phyloP scores from a whole-genome alignment of 495 filamentous ascomycete genomes.

The Annulohypoxylon moriforme region DNA sequence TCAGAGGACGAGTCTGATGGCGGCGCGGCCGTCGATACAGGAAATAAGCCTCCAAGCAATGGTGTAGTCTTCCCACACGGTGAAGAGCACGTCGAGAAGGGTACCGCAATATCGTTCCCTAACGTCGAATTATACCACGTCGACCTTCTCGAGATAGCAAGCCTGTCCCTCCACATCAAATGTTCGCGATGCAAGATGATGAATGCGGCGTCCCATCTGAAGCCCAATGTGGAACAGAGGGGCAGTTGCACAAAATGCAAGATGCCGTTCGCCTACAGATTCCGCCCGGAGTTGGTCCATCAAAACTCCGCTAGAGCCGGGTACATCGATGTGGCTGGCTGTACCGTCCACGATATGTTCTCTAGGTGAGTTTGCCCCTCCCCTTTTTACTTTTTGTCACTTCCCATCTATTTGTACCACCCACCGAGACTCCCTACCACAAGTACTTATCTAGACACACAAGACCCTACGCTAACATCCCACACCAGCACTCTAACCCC shows the following conservation, averaged over 20 bases:
- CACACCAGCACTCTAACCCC: conserved; percentile 73
- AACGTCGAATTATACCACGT: conserved; percentile 83
- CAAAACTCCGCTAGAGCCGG: conserved; percentile 79
- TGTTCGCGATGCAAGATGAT: conserved; percentile 86
- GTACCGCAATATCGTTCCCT: conserved; percentile 85
- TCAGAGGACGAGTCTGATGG: conserved; percentile 57
- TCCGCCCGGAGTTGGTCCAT: conserved; percentile 81
- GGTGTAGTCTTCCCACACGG: conserved; percentile 53
- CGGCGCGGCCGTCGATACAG: conserved; percentile 51
- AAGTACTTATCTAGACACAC: neutral
- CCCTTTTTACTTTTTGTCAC: conserved; percentile 2
- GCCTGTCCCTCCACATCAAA: conserved; percentile 78
- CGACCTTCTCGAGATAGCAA: conserved; percentile 78
- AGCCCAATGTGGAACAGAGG: conserved; percentile 54
- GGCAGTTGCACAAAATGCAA: conserved; percentile 82
- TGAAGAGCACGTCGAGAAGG: conserved; percentile 64
- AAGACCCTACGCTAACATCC: conserved; percentile 6
- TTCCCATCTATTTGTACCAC: neutral
- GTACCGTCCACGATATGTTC: conserved; percentile 81
- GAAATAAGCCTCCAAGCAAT: conserved; percentile 36
- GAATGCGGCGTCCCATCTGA: conserved; percentile 77
- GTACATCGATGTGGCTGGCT: conserved; percentile 84
- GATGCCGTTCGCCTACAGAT: conserved; percentile 72
- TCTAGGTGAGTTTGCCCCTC: conserved; percentile 67
- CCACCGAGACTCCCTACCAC: neutral